Percentiles rank a stretch among this genome's conserved stretches.
phyloP scores from a whole-genome alignment of 257 asterid genomes.

The Jaltomata sinuosa region DNA sequence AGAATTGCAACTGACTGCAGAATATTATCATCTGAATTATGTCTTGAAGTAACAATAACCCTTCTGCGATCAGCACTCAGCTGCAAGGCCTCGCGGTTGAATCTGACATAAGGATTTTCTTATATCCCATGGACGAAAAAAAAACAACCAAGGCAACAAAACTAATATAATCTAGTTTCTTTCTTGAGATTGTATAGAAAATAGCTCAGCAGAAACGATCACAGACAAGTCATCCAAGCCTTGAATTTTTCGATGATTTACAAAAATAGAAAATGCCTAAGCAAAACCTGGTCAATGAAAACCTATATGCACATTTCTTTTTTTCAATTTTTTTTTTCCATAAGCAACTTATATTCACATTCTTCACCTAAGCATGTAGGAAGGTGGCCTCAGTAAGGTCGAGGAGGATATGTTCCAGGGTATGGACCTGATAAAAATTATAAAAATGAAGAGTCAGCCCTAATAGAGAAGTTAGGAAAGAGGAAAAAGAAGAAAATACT shows the following conservation, averaged over 20 bases:
- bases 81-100: background rate
- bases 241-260: background rate
- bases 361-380: background rate
- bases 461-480: background rate
- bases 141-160: background rate
- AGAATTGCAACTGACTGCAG: background rate
- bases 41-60: background rate
- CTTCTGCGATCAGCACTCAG: background rate
- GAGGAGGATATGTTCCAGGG: slow-evolving; percentile 34
- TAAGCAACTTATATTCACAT: background rate
- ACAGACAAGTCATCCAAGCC: background rate
- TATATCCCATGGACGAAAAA: background rate
- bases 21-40: background rate
- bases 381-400: slow-evolving; percentile 22
- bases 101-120: background rate
- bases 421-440: slow-evolving; percentile 22
- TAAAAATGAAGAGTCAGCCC: background rate
- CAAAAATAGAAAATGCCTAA: background rate
- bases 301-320: background rate
- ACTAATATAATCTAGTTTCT: background rate
- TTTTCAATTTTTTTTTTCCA: background rate
- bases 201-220: background rate
- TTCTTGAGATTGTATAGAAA: background rate
- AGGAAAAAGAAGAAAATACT: background rate
- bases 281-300: background rate